These are phyloP conservation scores for Lecanosticta acicola DNA, from an alignment of 2,329 filamentous ascomycete genomes.

Conservation along the genomic window DNA sequence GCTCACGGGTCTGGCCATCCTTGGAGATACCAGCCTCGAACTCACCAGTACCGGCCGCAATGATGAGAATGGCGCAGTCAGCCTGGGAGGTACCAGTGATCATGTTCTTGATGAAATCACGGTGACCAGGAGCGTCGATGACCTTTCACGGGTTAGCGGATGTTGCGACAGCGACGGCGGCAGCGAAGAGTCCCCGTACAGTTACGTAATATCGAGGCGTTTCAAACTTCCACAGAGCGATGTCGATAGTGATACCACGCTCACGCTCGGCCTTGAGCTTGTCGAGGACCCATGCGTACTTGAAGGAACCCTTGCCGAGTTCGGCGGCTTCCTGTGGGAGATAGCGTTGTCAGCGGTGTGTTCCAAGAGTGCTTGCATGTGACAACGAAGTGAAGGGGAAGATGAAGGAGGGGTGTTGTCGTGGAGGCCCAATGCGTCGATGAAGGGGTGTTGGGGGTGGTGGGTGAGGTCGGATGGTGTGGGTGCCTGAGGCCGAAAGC, in stretches of 20 bases:
- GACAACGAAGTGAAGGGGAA: no score
- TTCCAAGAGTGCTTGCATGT: no score
- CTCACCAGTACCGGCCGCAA: constrained; percentile 99
- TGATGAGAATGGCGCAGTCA: constrained; percentile 99
- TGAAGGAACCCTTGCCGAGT: constrained; percentile 99
- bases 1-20: constrained; percentile 99
- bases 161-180: no score
- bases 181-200: no score
- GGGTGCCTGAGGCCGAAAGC: constrained; percentile 15
- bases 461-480: constrained; percentile 12
- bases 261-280: constrained; percentile 99
- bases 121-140: constrained; percentile 91
- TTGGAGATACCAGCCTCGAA: constrained; percentile 99
- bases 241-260: constrained; percentile 99
- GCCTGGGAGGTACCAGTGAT: constrained; percentile 99
- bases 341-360: background rate
- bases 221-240: constrained; percentile 99
- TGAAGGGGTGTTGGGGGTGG: constrained; percentile 4
- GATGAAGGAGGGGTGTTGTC: no score
- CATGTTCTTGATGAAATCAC: constrained; percentile 99
- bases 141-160: no score
- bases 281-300: constrained; percentile 99
- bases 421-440: background rate
- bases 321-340: constrained; percentile 89
- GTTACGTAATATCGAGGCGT: constrained; percentile 90